Evolutionary conservation across 345 rosid genomes (phyloP).

Genomic region (Ailanthus altissimus): DNA sequence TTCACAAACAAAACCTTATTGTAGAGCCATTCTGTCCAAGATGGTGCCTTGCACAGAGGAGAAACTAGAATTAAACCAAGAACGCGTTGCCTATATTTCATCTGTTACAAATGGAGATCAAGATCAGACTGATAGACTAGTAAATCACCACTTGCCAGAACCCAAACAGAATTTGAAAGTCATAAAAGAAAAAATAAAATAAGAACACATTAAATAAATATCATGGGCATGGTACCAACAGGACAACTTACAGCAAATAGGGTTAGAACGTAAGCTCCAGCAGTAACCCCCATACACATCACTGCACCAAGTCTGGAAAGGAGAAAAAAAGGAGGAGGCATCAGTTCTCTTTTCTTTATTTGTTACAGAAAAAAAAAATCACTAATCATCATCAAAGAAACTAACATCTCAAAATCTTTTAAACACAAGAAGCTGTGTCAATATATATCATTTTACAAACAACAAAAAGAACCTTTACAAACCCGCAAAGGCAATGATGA

Average conservation of each 20-base stretch:
- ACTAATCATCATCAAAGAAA: constrained; percentile 1
- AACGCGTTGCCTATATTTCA: constrained; percentile 88
- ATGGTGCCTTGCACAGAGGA: constrained; percentile 89
- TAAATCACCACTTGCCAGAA: not conserved
- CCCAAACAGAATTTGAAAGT: not conserved
- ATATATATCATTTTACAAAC: constrained; percentile 23
- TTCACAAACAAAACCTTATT: constrained; percentile 61
- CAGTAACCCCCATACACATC: constrained; percentile 98
- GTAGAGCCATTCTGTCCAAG: constrained; percentile 93
- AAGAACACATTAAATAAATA: not conserved
- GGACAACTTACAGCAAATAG: constrained; percentile 78
- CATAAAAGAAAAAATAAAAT: not conserved
- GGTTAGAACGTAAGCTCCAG: constrained; percentile 94
- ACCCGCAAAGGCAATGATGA: constrained; percentile 13
- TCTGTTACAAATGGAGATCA: constrained; percentile 42
- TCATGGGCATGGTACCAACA: constrained; percentile 7
- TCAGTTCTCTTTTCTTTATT: constrained; percentile 13
- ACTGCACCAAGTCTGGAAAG: constrained; percentile 79
- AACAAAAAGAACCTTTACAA: constrained; percentile 12
- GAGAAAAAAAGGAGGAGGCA: constrained; percentile 5
- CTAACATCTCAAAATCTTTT: constrained; percentile 14
- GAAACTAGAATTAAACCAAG: constrained; percentile 90
- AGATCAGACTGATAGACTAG: constrained; percentile 15
- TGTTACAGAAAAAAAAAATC: constrained; percentile 12
- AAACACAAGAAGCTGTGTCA: constrained; percentile 1